phyloP scores from a whole-genome alignment of 2,329 filamentous ascomycete species.

The Fusarium agapanthi region DNA sequence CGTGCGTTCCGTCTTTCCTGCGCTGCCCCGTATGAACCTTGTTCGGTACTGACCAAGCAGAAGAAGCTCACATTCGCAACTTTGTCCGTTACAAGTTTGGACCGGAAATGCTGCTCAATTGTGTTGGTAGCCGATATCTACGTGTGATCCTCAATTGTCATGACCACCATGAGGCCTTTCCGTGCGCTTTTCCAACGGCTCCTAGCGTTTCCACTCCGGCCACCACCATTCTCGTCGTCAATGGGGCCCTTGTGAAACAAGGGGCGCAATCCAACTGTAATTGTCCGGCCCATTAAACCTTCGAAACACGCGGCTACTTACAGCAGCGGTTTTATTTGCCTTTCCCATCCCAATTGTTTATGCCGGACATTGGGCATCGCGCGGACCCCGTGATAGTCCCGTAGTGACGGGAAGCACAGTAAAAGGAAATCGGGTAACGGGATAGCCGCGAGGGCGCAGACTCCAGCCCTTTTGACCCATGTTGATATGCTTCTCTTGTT shows the following conservation, averaged over 20 bases:
- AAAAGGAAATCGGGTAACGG: conserved; percentile 20
- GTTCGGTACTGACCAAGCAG: conserved; percentile 16
- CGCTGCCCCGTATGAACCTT: conserved; percentile 17
- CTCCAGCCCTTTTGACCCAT: conserved; percentile 25
- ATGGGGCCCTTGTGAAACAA: conserved; percentile 36
- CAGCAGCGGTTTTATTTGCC: conserved; percentile 22
- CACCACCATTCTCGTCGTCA: conserved; percentile 30
- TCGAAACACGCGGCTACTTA: conserved; percentile 40
- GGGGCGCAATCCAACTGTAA: conserved; percentile 30
- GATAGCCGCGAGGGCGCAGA: conserved; percentile 27
- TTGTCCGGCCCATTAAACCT: conserved; percentile 28
- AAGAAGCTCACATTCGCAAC: conserved; percentile 25
- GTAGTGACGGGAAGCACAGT: conserved; percentile 17
- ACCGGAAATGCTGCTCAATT: conserved; percentile 27
- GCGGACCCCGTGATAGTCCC: conserved; percentile 12
- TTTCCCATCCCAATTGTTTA: conserved; percentile 18
- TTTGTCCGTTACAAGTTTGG: conserved; percentile 37
- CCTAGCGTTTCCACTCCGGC: conserved; percentile 21
- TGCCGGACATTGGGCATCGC: conserved; percentile 21
- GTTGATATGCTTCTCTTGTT: neutral
- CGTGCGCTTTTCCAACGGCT: conserved; percentile 11
- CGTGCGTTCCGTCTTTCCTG: conserved; percentile 1
- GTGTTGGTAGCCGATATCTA: conserved; percentile 30
- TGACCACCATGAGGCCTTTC: conserved; percentile 24
- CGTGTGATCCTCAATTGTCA: conserved; percentile 16